Conservation (phyloP, 179 eudicot genomes). For the Corrigiola litoralis region DNA sequence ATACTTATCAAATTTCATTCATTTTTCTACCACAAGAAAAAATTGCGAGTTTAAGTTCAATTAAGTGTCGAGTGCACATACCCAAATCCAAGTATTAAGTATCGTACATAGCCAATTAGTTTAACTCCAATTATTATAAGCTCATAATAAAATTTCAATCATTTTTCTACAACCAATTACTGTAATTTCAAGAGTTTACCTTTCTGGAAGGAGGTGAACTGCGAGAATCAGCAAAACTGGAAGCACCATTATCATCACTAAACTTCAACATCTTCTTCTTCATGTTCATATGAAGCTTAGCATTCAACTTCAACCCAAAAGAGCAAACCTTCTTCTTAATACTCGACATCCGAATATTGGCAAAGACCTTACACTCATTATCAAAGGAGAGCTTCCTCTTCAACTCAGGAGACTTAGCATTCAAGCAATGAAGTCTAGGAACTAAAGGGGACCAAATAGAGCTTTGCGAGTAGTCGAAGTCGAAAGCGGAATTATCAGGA, state of each 20-base stretch:
- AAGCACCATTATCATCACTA: not conserved
- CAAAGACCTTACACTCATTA: constrained; percentile 15
- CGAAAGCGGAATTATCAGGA: constrained; percentile 64
- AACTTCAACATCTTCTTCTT: constrained; percentile 10
- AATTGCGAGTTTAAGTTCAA: too few relatives aligned
- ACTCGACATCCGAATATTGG: constrained; percentile 19
- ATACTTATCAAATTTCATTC: not conserved
- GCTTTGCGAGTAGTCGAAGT: constrained; percentile 75
- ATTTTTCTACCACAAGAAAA: not conserved
- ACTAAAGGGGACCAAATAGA: constrained; percentile 73
- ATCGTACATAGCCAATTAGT: not conserved
- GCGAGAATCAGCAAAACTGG: constrained; percentile 4
- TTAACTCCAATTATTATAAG: not conserved
- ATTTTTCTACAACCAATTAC: too few relatives aligned
- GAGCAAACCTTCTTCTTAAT: constrained; percentile 38
- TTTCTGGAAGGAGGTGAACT: constrained; percentile 27
- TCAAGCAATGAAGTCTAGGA: constrained; percentile 26
- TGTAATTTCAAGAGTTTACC: constrained; percentile 21
- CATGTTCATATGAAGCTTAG: not conserved
- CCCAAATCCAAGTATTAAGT: too few relatives aligned
- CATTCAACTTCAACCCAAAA: constrained; percentile 26
- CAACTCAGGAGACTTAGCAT: constrained; percentile 21
- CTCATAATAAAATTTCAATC: not conserved
- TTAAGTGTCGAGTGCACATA: too few relatives aligned
- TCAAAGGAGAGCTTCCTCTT: constrained; percentile 31